Evolutionary conservation across 768 basidiomycete genomes (phyloP), one percentile per base, ranked within the genome.

Genomic region (Termitomyces titanicus): DNA sequence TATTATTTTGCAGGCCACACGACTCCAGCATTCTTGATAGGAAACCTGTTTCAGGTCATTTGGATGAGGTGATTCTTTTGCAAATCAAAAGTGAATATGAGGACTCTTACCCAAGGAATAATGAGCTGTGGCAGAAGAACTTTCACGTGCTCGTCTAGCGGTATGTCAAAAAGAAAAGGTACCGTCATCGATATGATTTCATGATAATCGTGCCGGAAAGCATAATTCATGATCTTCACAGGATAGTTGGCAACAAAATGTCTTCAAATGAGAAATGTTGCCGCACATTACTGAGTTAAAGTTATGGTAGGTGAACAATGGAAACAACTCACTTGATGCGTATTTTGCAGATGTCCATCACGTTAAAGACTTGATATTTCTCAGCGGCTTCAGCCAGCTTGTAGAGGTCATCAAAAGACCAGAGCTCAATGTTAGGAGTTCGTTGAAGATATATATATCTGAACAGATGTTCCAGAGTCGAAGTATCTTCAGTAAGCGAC

Each of bases 401-500:
- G 0, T 51, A 54, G 25, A 70, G 29, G 3, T 55, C 38, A 4
- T 48, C 52, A 33, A 69, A 67, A 5, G 52, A 48, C 20, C 60
- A 34, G 1, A 59, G 45, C 9, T 63, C 54, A 20, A 69, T 46
- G 13, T 62, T 58, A 0, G 64, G 67, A n/a, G 64, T 62, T 13
- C 63, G 64, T 11, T 54, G 54, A 1, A 67, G 68, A 31, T 69
- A 69, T 6, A 66, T 60, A 43, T 63, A 69, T 37, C 60, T 61
- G 50, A 70, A 69, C 1, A 70, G 61, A 3, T 66, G 56, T 20
- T 66, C 67, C 3, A 72, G 61, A 0, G 63, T 64, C 10, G 42
- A 37, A 2, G 67, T 53, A 1, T 57, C 40, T 55, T 71, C 70
- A 0, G 64, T 57, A 6, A 72, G 63, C 2, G 55, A 22, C 3